These are phyloP conservation scores for Steccherinum ochraceum DNA, from an alignment of 768 basidiomycete genomes.

Conservation along the genomic window DNA sequence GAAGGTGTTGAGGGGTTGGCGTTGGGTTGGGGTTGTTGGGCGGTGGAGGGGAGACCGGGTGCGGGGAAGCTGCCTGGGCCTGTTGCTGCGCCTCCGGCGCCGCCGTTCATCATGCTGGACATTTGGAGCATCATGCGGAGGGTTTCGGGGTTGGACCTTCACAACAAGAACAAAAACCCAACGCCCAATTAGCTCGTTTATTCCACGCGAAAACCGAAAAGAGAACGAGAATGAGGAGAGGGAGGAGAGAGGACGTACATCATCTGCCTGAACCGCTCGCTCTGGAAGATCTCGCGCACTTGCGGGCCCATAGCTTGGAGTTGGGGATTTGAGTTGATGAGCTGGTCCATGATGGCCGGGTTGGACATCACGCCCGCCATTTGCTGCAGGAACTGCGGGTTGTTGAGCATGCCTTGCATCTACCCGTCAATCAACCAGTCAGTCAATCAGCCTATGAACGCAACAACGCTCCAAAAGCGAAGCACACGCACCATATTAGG, in stretches of 20 bases:
- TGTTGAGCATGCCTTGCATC: conserved; percentile 83
- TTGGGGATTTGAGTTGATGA: conserved; percentile 79
- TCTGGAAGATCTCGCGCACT: conserved; percentile 72
- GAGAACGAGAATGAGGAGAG: neutral
- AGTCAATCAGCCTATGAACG: neutral
- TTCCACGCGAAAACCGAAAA: no score
- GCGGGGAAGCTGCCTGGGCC: conserved; percentile 44
- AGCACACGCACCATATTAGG: conserved; percentile 76
- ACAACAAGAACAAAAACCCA: neutral
- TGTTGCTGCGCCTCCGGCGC: conserved; percentile 18
- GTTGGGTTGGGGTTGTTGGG: conserved; percentile 15
- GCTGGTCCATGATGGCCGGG: conserved; percentile 83
- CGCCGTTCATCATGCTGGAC: conserved; percentile 44
- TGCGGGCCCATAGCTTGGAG: conserved; percentile 72
- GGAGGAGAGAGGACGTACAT: conserved; percentile 39
- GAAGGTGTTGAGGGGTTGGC: conserved; percentile 2
- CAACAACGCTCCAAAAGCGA: neutral
- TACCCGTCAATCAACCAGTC: conserved; percentile 25
- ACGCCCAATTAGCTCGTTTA: no score
- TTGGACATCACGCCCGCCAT: conserved; percentile 86
- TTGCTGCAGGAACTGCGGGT: conserved; percentile 78
- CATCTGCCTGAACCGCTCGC: conserved; percentile 67
- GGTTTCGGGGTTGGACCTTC: conserved; percentile 68
- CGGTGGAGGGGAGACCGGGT: conserved; percentile 46
- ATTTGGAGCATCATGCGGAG: conserved; percentile 75